Base-by-base conservation (phyloP, 2,329 filamentous ascomycete species). In the Hypoxylon sp. region DNA sequence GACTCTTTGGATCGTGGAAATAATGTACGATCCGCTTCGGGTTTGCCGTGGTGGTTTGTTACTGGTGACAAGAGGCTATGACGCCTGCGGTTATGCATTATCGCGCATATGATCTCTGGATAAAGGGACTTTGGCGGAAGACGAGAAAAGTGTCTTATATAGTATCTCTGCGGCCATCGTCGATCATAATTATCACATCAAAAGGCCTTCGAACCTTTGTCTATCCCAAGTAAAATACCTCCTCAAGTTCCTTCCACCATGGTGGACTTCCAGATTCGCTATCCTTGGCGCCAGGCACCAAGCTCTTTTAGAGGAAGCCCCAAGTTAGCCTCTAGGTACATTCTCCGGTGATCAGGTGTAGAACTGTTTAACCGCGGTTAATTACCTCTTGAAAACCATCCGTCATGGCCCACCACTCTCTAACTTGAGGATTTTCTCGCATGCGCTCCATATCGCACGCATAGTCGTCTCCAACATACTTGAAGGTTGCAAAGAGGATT, bases 381-480 rank as follows among this genome's bases (percentile, higher is more conserved):
- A n/a, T 26, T 26, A 26, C 84, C 77, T 88, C 89, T 79, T 94
- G 92, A 82, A 89, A 92, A 12, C 82, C 82, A 76, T 95, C 92
- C 51, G 92, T 94, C 88, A 94, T 90, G 61, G 81, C 81, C 91
- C 91, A 95, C 92, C 92, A 95, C 76, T 91, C 88, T 58, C 87
- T 84, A 32, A 94, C 90, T 73, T 89, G 89, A 0, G 87, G 84
- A 71, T 93, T 93, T 61, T 87, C 87, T 1, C 84, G 83, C 91
- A 94, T 93, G 65, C 82, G 84, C 77, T 87, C 84, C 92, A 95
- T 94, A 74, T 95, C 92, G 8, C 83, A 89, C 2, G 86, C 88
- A 64, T 87, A 93, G 68, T 92, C 85, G 64, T 85, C 85, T 0
- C 92, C 92, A n/a, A 91, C 82, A 72, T 94, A 95, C 76, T 92